Evolutionary conservation across 2,329 filamentous ascomycete species (phyloP).

Genomic region (Colletotrichum noveboracense): DNA sequence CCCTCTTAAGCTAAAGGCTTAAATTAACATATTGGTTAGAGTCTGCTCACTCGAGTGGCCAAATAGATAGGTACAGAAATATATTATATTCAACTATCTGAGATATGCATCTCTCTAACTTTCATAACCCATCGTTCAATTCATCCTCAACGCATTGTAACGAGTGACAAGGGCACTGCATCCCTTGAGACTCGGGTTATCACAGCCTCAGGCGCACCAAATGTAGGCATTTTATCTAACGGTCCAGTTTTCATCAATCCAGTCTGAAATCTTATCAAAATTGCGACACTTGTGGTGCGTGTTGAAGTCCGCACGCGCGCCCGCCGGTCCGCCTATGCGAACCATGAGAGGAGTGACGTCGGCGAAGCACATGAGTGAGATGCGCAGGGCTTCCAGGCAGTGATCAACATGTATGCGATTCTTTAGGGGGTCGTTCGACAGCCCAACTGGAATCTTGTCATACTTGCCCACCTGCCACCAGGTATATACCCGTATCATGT

Average conservation of each 20-base stretch:
- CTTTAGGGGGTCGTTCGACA: constrained; percentile 9
- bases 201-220: background rate
- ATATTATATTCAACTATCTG: background rate
- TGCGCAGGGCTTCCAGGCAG: constrained; percentile 22
- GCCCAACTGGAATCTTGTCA: background rate
- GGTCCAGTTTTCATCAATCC: constrained; percentile 19
- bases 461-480: constrained; percentile 17
- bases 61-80: background rate
- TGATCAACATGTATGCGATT: constrained; percentile 23
- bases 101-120: background rate
- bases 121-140: background rate
- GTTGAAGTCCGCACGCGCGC: constrained; percentile 18
- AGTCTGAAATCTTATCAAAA: constrained; percentile 22
- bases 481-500: constrained; percentile 20
- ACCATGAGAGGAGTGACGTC: constrained; percentile 22
- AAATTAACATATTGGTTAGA: background rate
- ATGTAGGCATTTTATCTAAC: no score
- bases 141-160: background rate
- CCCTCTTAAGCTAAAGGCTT: background rate
- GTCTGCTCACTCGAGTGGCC: background rate
- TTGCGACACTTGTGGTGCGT: constrained; percentile 23
- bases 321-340: background rate
- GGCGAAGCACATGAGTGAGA: constrained; percentile 22
- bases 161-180: background rate
- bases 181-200: background rate